Percentiles rank a stretch among this genome's conserved stretches.
Evolutionary conservation across 257 asterid genomes (phyloP).

Genomic region (Solanum gracilifrons): DNA sequence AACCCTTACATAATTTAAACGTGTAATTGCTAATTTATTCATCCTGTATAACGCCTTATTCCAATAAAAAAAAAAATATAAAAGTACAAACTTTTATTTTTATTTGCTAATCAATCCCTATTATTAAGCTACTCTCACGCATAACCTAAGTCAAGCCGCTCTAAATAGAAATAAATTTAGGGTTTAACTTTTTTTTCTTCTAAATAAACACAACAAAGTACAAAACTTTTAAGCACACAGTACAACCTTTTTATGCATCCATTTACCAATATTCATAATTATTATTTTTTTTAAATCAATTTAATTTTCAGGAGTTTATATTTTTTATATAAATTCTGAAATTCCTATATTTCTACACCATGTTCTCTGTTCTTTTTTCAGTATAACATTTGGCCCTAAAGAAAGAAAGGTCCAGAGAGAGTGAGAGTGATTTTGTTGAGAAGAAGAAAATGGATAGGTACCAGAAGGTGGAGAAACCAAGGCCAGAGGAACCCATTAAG

Average conservation of each 20-base stretch:
- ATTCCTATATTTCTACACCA: neutral
- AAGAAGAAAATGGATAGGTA: conserved; percentile 36
- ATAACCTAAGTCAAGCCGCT: neutral
- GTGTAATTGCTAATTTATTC: neutral
- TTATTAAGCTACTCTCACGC: neutral
- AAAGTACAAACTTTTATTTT: too few species aligned
- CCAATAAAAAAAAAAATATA: too few species aligned
- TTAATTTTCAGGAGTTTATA: too few species aligned
- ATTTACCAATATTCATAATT: neutral
- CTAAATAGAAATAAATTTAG: neutral
- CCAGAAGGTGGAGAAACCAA: conserved; percentile 46
- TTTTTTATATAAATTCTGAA: neutral
- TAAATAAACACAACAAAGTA: neutral
- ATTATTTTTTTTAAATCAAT: too few species aligned
- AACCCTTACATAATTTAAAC: too few species aligned
- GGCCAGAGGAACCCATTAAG: conserved; percentile 31
- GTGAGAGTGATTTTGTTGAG: neutral
- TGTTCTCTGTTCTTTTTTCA: neutral
- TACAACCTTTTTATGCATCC: neutral
- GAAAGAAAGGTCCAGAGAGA: conserved; percentile 11
- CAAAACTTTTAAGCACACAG: neutral
- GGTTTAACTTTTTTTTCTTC: neutral
- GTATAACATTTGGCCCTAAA: conserved; percentile 7
- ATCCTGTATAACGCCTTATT: too few species aligned
- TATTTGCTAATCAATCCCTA: neutral